These are phyloP conservation scores for Diplodia sapinea DNA, from an alignment of 2,329 filamentous ascomycete genomes.

Conservation along the genomic window DNA sequence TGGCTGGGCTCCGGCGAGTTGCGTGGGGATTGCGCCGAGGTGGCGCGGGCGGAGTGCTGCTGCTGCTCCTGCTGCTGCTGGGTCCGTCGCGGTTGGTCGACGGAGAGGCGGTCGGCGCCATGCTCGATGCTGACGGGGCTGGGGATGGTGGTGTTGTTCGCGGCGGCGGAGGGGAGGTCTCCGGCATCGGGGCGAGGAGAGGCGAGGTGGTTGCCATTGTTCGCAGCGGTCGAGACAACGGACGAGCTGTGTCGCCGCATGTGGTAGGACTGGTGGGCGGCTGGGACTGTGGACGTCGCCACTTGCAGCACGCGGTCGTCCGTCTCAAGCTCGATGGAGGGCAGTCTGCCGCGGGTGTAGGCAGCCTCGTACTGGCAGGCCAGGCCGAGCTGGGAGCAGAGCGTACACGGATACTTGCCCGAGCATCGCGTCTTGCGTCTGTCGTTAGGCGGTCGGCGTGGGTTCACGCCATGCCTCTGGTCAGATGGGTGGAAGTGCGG, in stretches of 20 bases:
- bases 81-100: not conserved
- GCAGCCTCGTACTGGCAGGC: conserved; percentile 58
- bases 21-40: conserved; percentile 40
- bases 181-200: not conserved
- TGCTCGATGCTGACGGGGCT: conserved; percentile 27
- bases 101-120: not conserved
- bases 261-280: not conserved
- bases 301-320: conserved; percentile 24
- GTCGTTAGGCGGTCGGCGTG: not conserved
- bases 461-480: not conserved
- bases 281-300: not conserved
- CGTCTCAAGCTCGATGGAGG: conserved; percentile 48
- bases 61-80: not conserved
- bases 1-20: conserved; percentile 55
- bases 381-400: conserved; percentile 42
- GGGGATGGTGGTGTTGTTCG: not conserved
- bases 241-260: not conserved
- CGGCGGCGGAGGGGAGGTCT: no score
- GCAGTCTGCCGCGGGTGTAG: conserved; percentile 56
- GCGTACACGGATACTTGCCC: conserved; percentile 44
- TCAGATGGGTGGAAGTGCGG: not conserved
- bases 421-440: conserved; percentile 49
- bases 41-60: not conserved
- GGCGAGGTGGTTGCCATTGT: not conserved
- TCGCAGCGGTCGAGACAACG: not conserved